Conservation (phyloP, 2,329 filamentous ascomycete species). For the Penicillium oxalicum region DNA sequence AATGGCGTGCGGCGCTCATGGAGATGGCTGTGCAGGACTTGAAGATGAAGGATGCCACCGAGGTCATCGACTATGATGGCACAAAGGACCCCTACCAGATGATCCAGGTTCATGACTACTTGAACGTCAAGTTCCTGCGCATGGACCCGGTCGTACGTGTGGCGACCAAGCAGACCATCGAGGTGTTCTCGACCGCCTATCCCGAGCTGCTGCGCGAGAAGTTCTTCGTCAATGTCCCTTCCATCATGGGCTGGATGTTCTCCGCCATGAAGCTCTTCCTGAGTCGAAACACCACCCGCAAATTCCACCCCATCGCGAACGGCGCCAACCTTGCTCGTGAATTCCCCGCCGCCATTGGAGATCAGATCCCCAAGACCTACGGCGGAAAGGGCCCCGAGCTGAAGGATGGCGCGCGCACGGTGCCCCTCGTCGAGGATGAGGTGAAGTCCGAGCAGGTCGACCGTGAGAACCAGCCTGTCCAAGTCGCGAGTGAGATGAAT, state of each 20-base stretch:
- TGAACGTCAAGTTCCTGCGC: slow-evolving; percentile 77
- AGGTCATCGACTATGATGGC: slow-evolving; percentile 56
- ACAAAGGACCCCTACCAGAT: slow-evolving; percentile 76
- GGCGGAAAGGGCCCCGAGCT: slow-evolving; percentile 64
- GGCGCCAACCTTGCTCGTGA: slow-evolving; percentile 63
- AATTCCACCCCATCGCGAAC: slow-evolving; percentile 71
- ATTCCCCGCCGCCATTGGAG: slow-evolving; percentile 50
- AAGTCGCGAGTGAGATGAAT: not conserved
- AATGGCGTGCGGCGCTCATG: slow-evolving; percentile 87
- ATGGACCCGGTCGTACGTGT: slow-evolving; percentile 70
- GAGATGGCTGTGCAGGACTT: slow-evolving; percentile 75
- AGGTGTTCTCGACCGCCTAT: slow-evolving; percentile 74
- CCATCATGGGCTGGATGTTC: slow-evolving; percentile 86
- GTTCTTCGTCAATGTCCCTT: slow-evolving; percentile 91
- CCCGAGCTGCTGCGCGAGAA: slow-evolving; percentile 85
- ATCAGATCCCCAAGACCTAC: slow-evolving; percentile 66
- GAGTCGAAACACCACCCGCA: slow-evolving; percentile 66
- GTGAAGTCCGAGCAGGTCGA: slow-evolving; percentile 12
- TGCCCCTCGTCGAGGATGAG: slow-evolving; percentile 26
- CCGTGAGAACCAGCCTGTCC: slow-evolving; percentile 10
- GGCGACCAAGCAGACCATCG: slow-evolving; percentile 73
- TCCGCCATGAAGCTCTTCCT: slow-evolving; percentile 69
- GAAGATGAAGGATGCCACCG: slow-evolving; percentile 62
- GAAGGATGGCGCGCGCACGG: slow-evolving; percentile 32
- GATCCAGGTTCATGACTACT: slow-evolving; percentile 90